Conservation (phyloP, 805 yeast species). For the Candida ascalaphidarum region DNA sequence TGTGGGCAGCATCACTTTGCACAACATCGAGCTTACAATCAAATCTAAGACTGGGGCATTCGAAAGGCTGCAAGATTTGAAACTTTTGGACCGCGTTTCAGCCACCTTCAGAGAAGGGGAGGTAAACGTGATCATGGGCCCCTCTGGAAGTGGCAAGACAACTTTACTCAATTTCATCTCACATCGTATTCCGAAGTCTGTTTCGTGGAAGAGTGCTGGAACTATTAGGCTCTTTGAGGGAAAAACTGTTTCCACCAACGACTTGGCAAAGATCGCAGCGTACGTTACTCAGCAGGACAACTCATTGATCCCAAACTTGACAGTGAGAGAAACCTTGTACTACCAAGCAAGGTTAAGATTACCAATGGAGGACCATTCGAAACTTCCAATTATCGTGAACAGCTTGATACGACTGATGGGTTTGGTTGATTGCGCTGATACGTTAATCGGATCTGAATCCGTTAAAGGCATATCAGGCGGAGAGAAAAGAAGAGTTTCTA, state of each 20-base stretch:
- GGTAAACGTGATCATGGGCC: conserved; percentile 71
- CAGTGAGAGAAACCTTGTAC: conserved; percentile 69
- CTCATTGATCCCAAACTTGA: conserved; percentile 57
- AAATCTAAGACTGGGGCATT: no score
- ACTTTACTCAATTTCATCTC: conserved; percentile 58
- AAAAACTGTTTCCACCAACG: conserved; percentile 14
- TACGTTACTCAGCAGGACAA: conserved; percentile 81
- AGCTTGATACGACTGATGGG: conserved; percentile 62
- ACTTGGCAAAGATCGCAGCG: conserved; percentile 39
- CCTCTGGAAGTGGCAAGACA: conserved; percentile 75
- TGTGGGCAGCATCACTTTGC: conserved; percentile 1
- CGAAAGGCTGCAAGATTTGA: no score
- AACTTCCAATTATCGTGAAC: conserved; percentile 43
- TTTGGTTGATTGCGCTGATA: conserved; percentile 67
- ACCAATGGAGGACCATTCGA: conserved; percentile 25
- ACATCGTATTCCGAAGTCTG: conserved; percentile 36
- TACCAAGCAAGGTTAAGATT: conserved; percentile 67
- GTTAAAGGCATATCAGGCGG: conserved; percentile 36
- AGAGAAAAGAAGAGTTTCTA: conserved; percentile 76
- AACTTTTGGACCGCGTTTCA: conserved; percentile 30
- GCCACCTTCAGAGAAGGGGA: conserved; percentile 48
- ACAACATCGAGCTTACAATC: no score
- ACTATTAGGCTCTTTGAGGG: conserved; percentile 14
- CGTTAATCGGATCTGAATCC: conserved; percentile 35
- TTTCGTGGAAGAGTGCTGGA: conserved; percentile 16